Conservation (phyloP, 148 eudicot species). For the Chenopodium formosanum region DNA sequence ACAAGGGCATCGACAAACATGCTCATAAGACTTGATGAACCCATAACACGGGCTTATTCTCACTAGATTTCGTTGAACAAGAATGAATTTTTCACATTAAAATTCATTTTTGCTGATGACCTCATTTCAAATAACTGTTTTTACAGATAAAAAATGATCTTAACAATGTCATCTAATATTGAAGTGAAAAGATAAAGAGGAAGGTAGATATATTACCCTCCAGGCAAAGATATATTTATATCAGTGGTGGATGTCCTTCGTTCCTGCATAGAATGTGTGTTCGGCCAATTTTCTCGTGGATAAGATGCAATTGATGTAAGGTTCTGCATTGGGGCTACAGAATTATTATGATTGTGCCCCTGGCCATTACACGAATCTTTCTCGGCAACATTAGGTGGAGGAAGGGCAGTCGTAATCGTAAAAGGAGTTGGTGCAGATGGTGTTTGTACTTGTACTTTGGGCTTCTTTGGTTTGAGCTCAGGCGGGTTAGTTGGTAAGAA, state of each 20-base stretch:
- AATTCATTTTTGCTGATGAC: no score
- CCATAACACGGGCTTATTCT: neutral
- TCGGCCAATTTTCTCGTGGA: conserved; percentile 40
- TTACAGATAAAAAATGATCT: no score
- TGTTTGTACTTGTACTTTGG: conserved; percentile 23
- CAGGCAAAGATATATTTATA: conserved; percentile 51
- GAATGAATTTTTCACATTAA: no score
- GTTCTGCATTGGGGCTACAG: conserved; percentile 24
- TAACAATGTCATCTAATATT: no score
- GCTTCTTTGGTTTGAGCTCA: conserved; percentile 46
- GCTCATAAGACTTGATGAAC: neutral
- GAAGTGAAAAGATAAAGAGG: neutral
- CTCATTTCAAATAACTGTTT: neutral
- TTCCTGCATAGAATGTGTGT: conserved; percentile 37
- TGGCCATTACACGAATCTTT: conserved; percentile 40
- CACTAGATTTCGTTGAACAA: no score
- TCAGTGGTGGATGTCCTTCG: conserved; percentile 40
- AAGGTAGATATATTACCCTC: conserved; percentile 29
- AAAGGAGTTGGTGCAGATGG: conserved; percentile 28
- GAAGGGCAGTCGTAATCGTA: conserved; percentile 29
- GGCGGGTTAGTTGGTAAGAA: conserved; percentile 43
- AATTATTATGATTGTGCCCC: conserved; percentile 28
- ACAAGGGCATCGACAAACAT: neutral
- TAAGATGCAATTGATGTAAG: conserved; percentile 26
- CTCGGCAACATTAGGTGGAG: conserved; percentile 25